These are phyloP conservation scores for Komagataella kurtzmanii DNA, from an alignment of 805 yeast species.

Conservation along the genomic window DNA sequence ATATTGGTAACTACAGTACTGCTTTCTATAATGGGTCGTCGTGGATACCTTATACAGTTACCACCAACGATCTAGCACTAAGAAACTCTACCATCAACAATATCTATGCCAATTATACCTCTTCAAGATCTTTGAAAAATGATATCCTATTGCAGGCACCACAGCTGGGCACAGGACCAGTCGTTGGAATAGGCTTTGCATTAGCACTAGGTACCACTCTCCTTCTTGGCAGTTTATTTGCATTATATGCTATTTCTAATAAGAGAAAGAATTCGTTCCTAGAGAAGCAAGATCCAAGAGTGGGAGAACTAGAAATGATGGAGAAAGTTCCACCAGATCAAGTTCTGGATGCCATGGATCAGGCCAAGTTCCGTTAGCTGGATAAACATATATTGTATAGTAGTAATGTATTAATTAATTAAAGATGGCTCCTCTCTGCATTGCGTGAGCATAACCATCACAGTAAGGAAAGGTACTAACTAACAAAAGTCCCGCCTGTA, in stretches of 20 bases:
- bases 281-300: constrained; percentile 36
- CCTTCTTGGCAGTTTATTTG: constrained; percentile 27
- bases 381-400: neutral
- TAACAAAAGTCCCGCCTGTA: neutral
- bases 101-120: constrained; percentile 11
- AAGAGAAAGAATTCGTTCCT: constrained; percentile 15
- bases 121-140: constrained; percentile 6
- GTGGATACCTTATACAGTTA: constrained; percentile 56
- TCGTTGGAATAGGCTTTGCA: constrained; percentile 58
- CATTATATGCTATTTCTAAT: constrained; percentile 18
- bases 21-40: constrained; percentile 51
- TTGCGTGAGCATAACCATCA: neutral
- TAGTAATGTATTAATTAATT: neutral
- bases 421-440: neutral
- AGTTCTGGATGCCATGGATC: constrained; percentile 16
- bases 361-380: constrained; percentile 1
- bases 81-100: constrained; percentile 12
- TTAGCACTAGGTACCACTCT: constrained; percentile 41
- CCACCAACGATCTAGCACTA: constrained; percentile 19
- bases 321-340: constrained; percentile 49
- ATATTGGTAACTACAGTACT: constrained; percentile 39
- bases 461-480: neutral
- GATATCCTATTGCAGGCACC: neutral
- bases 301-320: constrained; percentile 47
- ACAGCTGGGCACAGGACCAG: constrained; percentile 39